These are phyloP conservation scores for Pisolithus thermaeus DNA, from an alignment of 1,284 basidiomycete species.

Conservation along the genomic window DNA sequence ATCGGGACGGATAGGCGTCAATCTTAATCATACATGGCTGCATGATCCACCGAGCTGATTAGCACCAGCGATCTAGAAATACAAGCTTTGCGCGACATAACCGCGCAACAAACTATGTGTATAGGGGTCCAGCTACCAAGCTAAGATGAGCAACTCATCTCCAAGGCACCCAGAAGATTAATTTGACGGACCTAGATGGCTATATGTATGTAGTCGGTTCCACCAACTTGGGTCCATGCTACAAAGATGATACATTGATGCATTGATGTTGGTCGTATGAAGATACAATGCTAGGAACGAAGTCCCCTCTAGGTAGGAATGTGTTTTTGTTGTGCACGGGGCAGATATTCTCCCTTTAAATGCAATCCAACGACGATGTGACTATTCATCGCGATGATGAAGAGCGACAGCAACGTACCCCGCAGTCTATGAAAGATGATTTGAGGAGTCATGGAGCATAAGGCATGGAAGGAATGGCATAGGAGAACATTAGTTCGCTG, in stretches of 20 bases:
- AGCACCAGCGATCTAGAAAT: slow-evolving; percentile 3
- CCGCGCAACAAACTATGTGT: background rate
- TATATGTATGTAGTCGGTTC: background rate
- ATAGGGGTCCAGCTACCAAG: slow-evolving; percentile 1
- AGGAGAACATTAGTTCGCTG: background rate
- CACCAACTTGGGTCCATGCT: background rate
- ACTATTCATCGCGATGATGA: background rate
- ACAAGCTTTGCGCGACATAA: background rate
- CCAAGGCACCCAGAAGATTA: background rate
- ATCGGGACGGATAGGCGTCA: background rate
- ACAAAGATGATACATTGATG: too few species aligned
- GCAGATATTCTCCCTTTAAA: background rate
- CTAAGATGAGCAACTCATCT: background rate
- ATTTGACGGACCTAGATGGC: background rate
- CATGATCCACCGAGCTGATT: background rate
- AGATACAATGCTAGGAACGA: background rate
- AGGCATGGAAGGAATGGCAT: background rate
- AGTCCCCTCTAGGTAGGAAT: background rate
- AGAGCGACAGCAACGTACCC: background rate
- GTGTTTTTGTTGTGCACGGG: background rate
- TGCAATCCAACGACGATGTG: background rate
- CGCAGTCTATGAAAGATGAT: background rate
- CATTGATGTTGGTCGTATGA: background rate
- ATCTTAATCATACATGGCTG: background rate
- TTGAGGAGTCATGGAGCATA: background rate